Conservation (phyloP, 2,329 filamentous ascomycete genomes). For the Fusarium kyushuense region DNA sequence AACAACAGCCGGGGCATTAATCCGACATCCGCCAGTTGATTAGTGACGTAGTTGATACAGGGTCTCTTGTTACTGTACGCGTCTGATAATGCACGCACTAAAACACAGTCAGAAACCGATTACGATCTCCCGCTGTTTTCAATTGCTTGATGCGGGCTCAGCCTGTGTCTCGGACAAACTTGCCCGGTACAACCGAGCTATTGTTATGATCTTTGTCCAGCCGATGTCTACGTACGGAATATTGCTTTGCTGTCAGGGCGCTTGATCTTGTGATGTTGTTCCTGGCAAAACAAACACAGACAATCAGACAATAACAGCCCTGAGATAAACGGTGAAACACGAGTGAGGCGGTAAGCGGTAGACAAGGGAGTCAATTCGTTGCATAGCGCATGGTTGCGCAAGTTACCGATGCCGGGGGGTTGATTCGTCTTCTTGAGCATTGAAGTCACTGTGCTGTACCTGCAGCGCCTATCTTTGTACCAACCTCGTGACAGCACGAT, state of each 20-base stretch:
- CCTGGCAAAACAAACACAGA: slow-evolving; percentile 1
- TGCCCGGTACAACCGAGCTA: neutral
- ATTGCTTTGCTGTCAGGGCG: neutral
- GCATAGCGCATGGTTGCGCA: slow-evolving; percentile 3
- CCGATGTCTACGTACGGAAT: neutral
- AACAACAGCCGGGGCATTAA: neutral
- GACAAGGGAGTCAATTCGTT: slow-evolving; percentile 5
- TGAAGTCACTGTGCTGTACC: neutral
- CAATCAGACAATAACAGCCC: neutral
- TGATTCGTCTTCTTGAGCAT: neutral
- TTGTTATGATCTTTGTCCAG: neutral
- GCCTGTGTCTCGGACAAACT: slow-evolving; percentile 9
- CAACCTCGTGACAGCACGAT: neutral
- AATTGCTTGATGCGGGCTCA: slow-evolving; percentile 1
- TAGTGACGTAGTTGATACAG: slow-evolving; percentile 33
- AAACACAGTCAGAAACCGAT: slow-evolving; percentile 32
- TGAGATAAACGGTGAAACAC: slow-evolving; percentile 32
- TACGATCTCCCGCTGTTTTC: slow-evolving; percentile 8
- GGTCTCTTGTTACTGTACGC: slow-evolving; percentile 18
- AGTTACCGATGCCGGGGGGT: neutral
- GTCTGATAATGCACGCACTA: slow-evolving; percentile 40
- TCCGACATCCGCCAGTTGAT: slow-evolving; percentile 6
- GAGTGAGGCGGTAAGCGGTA: slow-evolving; percentile 17
- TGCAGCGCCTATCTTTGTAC: neutral
- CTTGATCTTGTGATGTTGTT: neutral